Conservation (phyloP, 164 flowering plant species). For the Kingdonia uniflora region DNA sequence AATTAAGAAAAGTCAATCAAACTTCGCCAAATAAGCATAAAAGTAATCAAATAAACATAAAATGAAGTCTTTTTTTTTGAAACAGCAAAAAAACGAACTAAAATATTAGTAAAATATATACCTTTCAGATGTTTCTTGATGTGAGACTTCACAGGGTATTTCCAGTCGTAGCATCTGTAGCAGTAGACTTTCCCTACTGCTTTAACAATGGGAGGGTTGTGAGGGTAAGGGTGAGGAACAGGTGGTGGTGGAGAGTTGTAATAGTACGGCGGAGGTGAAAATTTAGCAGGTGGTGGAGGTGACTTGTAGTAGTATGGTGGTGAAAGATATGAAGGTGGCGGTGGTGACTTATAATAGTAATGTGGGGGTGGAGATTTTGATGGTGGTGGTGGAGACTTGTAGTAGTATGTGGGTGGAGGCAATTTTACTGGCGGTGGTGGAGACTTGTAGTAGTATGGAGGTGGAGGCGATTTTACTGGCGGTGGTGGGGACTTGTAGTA, state of each 20-base stretch:
- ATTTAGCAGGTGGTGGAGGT: not conserved
- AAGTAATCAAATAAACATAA: too few species aligned
- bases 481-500: constrained; percentile 1
- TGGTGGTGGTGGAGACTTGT: not conserved
- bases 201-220: not conserved
- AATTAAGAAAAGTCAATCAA: too few species aligned
- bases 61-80: too few species aligned
- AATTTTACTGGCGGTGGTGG: not conserved
- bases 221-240: constrained; percentile 3
- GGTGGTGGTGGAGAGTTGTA: constrained; percentile 2
- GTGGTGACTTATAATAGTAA: not conserved
- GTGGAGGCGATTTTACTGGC: not conserved
- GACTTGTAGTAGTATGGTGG: not conserved
- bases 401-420: not conserved
- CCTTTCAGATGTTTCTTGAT: constrained; percentile 1
- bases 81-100: too few species aligned
- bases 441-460: not conserved
- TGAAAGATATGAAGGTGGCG: not conserved
- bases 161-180: constrained; percentile 3
- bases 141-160: not conserved
- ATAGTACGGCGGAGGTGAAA: not conserved
- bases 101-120: not conserved
- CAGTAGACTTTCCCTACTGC: not conserved
- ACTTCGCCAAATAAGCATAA: too few species aligned
- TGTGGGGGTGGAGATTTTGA: not conserved